Percentiles rank a stretch among this genome's conserved stretches.
These are phyloP conservation scores for Apophysomyces variabilis DNA, from an alignment of 371 early-diverging fungal genomes.

Conservation along the genomic window DNA sequence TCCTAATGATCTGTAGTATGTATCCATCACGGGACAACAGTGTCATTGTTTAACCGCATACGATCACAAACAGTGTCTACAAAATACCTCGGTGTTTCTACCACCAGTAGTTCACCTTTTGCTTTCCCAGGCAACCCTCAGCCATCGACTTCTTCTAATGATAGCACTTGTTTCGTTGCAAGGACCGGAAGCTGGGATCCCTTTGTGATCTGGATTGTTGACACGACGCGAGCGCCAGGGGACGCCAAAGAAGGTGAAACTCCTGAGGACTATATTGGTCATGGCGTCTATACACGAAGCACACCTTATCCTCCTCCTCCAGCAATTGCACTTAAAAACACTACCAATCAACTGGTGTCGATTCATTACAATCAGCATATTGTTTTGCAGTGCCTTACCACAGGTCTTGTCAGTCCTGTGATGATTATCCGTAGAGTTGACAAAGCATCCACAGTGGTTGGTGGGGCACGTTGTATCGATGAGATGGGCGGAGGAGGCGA, in stretches of 20 bases:
- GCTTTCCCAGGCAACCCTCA: conserved; percentile 30
- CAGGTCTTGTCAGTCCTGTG: conserved; percentile 75
- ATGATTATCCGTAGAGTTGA: conserved; percentile 80
- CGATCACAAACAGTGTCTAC: conserved; percentile 90
- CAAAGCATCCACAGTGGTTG: conserved; percentile 70
- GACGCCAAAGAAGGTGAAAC: conserved; percentile 20
- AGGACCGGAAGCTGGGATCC: conserved; percentile 85
- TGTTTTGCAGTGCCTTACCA: conserved; percentile 75
- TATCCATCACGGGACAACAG: conserved; percentile 81
- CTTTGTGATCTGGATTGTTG: conserved; percentile 87
- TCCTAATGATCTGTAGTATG: conserved; percentile 62
- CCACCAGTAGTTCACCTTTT: conserved; percentile 38
- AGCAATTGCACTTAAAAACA: conserved; percentile 29
- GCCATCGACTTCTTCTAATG: conserved; percentile 45
- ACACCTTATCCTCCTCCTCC: conserved; percentile 43
- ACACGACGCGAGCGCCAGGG: conserved; percentile 56
- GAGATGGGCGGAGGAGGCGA: conserved; percentile 30
- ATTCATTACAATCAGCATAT: conserved; percentile 73
- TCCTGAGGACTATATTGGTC: conserved; percentile 32
- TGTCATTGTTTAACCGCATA: conserved; percentile 84
- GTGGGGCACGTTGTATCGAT: conserved; percentile 37
- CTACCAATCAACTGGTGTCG: conserved; percentile 28
- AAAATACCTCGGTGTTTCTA: conserved; percentile 73
- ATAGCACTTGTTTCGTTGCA: conserved; percentile 77
- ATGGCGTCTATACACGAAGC: conserved; percentile 27